Evolutionary conservation across 371 early-diverging fungal species (phyloP).

Genomic region (Cokeromyces recurvatus): DNA sequence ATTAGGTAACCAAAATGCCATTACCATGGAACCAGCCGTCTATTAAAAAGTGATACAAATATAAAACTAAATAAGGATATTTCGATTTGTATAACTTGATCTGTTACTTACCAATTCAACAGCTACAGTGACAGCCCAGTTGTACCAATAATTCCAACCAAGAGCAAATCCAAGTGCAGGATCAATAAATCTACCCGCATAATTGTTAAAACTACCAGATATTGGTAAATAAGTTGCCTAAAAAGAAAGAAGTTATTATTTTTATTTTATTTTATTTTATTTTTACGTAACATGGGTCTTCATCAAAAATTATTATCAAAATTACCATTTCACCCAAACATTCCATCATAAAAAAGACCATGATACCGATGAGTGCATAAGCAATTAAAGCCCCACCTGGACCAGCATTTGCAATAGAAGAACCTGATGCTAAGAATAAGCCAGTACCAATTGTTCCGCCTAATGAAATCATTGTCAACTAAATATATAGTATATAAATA

Average conservation of each 20-base stretch:
- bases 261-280: too few relatives aligned
- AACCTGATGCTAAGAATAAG: slow-evolving; percentile 79
- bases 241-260: background rate
- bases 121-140: slow-evolving; percentile 83
- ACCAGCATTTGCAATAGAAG: slow-evolving; percentile 70
- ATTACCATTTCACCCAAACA: slow-evolving; percentile 81
- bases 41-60: background rate
- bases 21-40: slow-evolving; percentile 35
- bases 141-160: slow-evolving; percentile 75
- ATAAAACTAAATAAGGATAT: background rate
- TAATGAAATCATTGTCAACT: slow-evolving; percentile 75
- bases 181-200: slow-evolving; percentile 80
- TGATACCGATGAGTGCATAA: slow-evolving; percentile 64
- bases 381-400: slow-evolving; percentile 80
- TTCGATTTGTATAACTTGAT: background rate
- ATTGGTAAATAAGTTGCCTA: slow-evolving; percentile 72
- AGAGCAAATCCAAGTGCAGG: slow-evolving; percentile 80
- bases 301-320: background rate
- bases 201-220: slow-evolving; percentile 81
- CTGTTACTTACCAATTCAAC: slow-evolving; percentile 57
- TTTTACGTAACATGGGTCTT: background rate
- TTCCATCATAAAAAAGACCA: slow-evolving; percentile 82
- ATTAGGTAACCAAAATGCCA: slow-evolving; percentile 67
- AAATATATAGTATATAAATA: background rate
- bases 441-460: slow-evolving; percentile 84